Percentiles rank a stretch among this genome's conserved stretches.
phyloP scores from a whole-genome alignment of 2,329 filamentous ascomycete species.

The Colletotrichum scovillei region DNA sequence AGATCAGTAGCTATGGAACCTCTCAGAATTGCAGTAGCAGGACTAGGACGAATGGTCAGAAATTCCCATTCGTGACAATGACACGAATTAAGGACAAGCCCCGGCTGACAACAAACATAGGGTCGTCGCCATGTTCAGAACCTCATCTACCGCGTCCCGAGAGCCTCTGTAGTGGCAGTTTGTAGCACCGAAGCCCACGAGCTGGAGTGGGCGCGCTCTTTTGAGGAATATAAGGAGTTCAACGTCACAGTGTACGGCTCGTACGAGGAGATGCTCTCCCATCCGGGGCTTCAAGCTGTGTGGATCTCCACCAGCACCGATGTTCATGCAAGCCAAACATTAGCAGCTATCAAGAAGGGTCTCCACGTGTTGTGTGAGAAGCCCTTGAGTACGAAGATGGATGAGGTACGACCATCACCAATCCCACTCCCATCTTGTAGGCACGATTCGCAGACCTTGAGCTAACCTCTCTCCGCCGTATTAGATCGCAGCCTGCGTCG shows the following conservation, averaged over 20 bases:
- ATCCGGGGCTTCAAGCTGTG: constrained; percentile 46
- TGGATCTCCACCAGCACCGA: constrained; percentile 56
- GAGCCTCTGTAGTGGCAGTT: neutral
- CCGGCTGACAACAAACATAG: too few species aligned
- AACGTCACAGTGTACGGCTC: neutral
- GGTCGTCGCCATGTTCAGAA: neutral
- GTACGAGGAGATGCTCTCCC: neutral
- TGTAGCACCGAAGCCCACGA: neutral
- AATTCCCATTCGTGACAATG: too few species aligned
- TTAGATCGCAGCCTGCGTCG: constrained; percentile 58
- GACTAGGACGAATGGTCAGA: neutral
- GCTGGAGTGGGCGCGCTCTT: neutral
- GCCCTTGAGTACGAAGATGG: constrained; percentile 67
- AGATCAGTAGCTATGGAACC: neutral
- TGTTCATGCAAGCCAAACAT: constrained; percentile 66
- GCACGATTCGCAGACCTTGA: too few species aligned
- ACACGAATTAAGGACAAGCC: neutral
- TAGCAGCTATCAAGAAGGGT: constrained; percentile 63
- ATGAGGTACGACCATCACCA: constrained; percentile 57
- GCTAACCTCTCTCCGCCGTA: too few species aligned
- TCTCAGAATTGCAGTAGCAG: neutral
- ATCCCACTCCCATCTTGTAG: too few species aligned
- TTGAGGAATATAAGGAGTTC: neutral
- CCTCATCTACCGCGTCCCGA: neutral
- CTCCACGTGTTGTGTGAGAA: constrained; percentile 70